Percentiles rank a stretch among this genome's conserved stretches.
Conservation (phyloP, 2,329 filamentous ascomycete species). For the Sporothrix luriei region DNA sequence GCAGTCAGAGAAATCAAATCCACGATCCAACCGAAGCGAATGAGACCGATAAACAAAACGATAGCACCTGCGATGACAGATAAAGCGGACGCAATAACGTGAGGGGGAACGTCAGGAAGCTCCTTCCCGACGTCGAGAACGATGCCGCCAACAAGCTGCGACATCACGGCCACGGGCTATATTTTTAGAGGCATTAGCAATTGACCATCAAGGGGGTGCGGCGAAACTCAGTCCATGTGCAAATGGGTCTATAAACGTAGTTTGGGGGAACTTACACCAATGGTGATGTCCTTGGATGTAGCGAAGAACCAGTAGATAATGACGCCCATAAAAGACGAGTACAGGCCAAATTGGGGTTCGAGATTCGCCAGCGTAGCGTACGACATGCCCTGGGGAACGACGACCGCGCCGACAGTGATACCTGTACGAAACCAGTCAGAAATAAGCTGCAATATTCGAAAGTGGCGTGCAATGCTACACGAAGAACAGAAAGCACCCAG, state of each 20-base stretch:
- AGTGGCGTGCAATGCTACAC: neutral
- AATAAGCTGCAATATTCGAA: constrained; percentile 3
- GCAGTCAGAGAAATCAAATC: constrained; percentile 89
- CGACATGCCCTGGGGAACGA: constrained; percentile 96
- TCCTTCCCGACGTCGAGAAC: constrained; percentile 63
- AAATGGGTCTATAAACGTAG: constrained; percentile 34
- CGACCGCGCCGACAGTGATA: constrained; percentile 63
- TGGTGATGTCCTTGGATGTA: constrained; percentile 97
- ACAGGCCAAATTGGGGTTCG: constrained; percentile 80
- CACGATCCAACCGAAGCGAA: constrained; percentile 84
- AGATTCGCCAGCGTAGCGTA: constrained; percentile 84
- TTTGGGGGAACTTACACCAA: constrained; percentile 65
- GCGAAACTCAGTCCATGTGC: too few relatives aligned
- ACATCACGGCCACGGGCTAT: constrained; percentile 85
- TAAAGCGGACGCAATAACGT: constrained; percentile 75
- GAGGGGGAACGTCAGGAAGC: constrained; percentile 60
- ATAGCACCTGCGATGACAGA: constrained; percentile 77
- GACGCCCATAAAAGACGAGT: constrained; percentile 95
- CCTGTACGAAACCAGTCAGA: constrained; percentile 39
- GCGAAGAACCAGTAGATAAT: constrained; percentile 97
- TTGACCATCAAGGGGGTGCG: neutral
- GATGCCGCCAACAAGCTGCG: constrained; percentile 82
- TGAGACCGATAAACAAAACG: constrained; percentile 74
- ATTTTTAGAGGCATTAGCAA: neutral
- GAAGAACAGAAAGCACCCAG: constrained; percentile 19